Percentiles rank a stretch among this genome's conserved stretches.
phyloP scores from a whole-genome alignment of 2,329 filamentous ascomycete genomes.

The Pseudogymnoascus sp. region DNA sequence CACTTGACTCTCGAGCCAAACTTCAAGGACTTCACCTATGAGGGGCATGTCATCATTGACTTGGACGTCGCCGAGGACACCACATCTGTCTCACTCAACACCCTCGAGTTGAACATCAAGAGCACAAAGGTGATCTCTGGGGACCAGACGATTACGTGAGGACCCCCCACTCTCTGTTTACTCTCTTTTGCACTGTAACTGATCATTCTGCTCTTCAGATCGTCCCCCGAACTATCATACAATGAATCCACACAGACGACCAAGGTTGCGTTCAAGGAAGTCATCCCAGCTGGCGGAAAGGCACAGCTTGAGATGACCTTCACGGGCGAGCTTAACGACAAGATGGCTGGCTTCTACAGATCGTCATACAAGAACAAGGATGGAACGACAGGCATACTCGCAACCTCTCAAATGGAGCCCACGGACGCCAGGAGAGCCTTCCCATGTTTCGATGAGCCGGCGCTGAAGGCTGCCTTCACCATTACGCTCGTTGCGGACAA shows the following conservation, averaged over 20 bases:
- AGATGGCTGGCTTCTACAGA: conserved; percentile 96
- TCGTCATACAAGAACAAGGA: conserved; percentile 83
- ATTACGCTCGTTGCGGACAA: conserved; percentile 88
- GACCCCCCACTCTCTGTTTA: conserved; percentile 15
- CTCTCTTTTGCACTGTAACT: conserved; percentile 13
- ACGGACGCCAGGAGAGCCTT: conserved; percentile 90
- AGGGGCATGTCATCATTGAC: conserved; percentile 78
- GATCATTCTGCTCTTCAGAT: conserved; percentile 37
- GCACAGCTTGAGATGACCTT: conserved; percentile 73
- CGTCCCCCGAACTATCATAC: conserved; percentile 62
- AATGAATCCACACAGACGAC: conserved; percentile 75
- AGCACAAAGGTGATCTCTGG: conserved; percentile 60
- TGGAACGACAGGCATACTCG: conserved; percentile 73
- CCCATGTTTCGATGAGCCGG: conserved; percentile 94
- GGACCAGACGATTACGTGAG: conserved; percentile 44
- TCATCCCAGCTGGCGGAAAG: conserved; percentile 66
- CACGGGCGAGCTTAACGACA: conserved; percentile 75
- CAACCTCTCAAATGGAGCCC: conserved; percentile 92
- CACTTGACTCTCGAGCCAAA: conserved; percentile 86
- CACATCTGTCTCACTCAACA: conserved; percentile 79
- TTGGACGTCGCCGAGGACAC: conserved; percentile 81
- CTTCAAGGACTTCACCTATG: conserved; percentile 79
- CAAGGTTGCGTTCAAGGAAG: conserved; percentile 70
- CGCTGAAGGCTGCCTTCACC: conserved; percentile 86
- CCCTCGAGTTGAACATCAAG: conserved; percentile 77